Evolutionary conservation across 2,329 filamentous ascomycete species (phyloP), one percentile per base, ranked within the genome.

Genomic region (Aurifilum marmelostoma): DNA sequence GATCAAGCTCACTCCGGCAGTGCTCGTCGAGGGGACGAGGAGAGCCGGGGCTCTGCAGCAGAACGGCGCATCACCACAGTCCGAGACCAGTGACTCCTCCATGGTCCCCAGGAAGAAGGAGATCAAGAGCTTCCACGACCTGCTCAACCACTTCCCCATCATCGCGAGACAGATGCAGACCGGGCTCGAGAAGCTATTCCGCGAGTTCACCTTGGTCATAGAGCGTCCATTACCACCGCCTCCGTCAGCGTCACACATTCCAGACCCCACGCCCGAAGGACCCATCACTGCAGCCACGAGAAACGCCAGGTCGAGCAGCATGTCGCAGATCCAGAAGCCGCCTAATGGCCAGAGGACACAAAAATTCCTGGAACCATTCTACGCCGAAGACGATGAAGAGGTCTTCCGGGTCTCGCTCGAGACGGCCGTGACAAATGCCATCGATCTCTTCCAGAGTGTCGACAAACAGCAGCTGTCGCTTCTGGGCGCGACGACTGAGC

Each of bases 131-230:
- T 99, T 99, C 77, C 90, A 91, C 71, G 96, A 98, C 73, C 85
- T 99, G 18, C 85, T 99, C 56, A 92, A 92, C 73, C 89, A 94
- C 74, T 99, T 98, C 73, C 96, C 96, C 1, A 92, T 97, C 88
- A 98, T 99, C 74, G 94, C 94, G 32, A 88, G 93, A 70, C 96
- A 99, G 79, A 97, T 99, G 94, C 94, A 97, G 74, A 88, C 91
- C 1, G 96, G 96, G 0, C 81, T 99, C 43, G 95, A 99, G 76
- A 91, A 90, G 75, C 82, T 98, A 34, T 97, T 98, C 76, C 89
- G 91, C 71, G 94, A 98, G 74, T 98, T 99, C 77, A 91, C 89
- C 7, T 88, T 88, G 59, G 92, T 95, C 67, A 91, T 97, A 73
- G 92, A 97, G 73, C 94, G 92, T 75, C 93, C 93, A 7, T 80